A percentile compares a stretch with the other conserved stretches of the same genome.
Conservation (phyloP, 1,284 basidiomycete species). For the Malassezia furfur region DNA sequence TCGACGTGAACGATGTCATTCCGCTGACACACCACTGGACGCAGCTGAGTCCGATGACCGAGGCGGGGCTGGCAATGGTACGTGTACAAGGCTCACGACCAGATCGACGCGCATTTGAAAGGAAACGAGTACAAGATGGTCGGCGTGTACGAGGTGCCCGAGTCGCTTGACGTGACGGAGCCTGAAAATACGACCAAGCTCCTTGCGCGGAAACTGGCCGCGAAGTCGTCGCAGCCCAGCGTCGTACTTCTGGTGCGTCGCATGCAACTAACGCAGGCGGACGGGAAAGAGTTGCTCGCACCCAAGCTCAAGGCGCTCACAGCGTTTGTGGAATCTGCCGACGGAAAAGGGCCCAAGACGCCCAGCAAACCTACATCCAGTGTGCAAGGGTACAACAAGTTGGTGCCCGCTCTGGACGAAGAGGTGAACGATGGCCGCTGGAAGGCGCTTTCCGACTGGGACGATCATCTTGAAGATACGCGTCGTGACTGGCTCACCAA, state of each 20-base stretch:
- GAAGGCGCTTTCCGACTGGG: constrained; percentile 12
- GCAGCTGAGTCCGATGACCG: constrained; percentile 17
- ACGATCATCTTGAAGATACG: constrained; percentile 17
- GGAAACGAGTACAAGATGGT: neutral
- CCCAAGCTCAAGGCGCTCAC: neutral
- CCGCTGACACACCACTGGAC: constrained; percentile 19
- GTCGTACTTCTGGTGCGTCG: constrained; percentile 9
- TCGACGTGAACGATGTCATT: constrained; percentile 11
- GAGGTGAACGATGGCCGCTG: constrained; percentile 4
- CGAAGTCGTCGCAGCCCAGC: neutral
- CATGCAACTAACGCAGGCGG: neutral
- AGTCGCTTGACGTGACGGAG: constrained; percentile 1
- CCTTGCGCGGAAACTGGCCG: constrained; percentile 11
- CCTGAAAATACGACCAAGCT: constrained; percentile 4
- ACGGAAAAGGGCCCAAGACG: neutral
- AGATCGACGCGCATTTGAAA: constrained; percentile 9
- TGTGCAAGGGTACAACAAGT: neutral
- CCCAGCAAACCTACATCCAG: neutral
- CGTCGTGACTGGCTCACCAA: constrained; percentile 12
- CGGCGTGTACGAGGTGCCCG: constrained; percentile 20
- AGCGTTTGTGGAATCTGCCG: neutral
- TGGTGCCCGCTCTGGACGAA: constrained; percentile 1
- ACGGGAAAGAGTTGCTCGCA: constrained; percentile 4
- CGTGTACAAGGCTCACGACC: neutral
- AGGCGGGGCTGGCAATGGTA: constrained; percentile 19